Base-by-base conservation (phyloP, 129 eudicot genomes). In the Cynara cardunculus region DNA sequence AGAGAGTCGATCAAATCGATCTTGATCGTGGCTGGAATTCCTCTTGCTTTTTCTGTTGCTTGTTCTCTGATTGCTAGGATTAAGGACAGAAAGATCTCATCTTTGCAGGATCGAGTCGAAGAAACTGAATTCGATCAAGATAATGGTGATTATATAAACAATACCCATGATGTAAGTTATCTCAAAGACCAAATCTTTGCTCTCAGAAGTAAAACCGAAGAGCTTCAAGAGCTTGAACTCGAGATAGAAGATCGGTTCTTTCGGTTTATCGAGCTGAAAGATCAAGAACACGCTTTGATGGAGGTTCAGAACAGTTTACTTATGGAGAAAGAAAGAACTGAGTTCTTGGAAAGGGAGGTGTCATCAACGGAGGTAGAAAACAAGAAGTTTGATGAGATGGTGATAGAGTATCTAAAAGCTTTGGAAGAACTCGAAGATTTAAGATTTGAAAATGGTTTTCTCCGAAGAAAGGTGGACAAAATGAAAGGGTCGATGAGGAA, bases 11-110 rank as follows among this genome's bases (percentile, higher is more conserved):
- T 85, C 81, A 88, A 85, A 81, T 86, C 94, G 59, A 80, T 85
- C 49, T 49, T 90, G 67, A 71, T 90, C 53, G 86, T 86, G 78
- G 91, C 89, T 71, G 94, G 93, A 49, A 88, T 92, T 53, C 92
- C 94, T 21, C 78, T 88, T 16, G 92, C 89, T 11, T 66, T 90
- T 84, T 81, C 93, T 69, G 86, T 86, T 56, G 86, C 89, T 44
- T 89, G 91, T 86, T 80, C 87, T 21, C 30, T 90, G 2, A 56
- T 85, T 35, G 74, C 85, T 4, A 83, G 76, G 49, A 78, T 88
- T 68, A 49, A 21, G 21, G 68, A 49, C 26, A 64, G 82, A 22
- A 92, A 85, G 84, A 56, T 31, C 64, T 4, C 83, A 41, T 64
- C 31, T 28, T 49, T 24, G 25, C 74, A 67, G 2, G 72, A 44